Evolutionary conservation across 139 green algal species (phyloP), one percentile per base, ranked within the genome.

Genomic region (Monoraphidium neglectum): DNA sequence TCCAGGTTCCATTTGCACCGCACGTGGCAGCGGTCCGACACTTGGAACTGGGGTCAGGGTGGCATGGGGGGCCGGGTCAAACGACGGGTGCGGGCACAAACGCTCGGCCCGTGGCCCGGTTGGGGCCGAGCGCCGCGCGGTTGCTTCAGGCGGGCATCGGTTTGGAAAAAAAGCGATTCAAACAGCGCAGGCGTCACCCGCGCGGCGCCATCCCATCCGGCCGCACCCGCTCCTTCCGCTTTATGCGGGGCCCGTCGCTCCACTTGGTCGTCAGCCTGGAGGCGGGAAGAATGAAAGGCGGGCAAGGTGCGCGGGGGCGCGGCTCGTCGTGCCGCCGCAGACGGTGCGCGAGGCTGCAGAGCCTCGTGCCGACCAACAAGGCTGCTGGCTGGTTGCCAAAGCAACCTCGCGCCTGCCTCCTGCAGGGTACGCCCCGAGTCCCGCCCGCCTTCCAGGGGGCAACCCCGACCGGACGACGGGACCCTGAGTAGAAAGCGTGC

Each of bases 1-100:
- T 87, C 82, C 57, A 90, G 61, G 77, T 86, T 85, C 85, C 85
- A 90, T 38, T 87, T 86, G 62, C 64, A 70, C 0, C 82, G 79
- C 30, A 87, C n/a, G 62, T 82, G 40, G 57, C 79, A 54, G 35
- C 57, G n/a, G 16, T 81, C 59, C 2, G 53, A 66, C 23, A 86
- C 40, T 10, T 82, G 63, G 43, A 70, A 83, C 84, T 89, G 80
- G 66, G 80, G 5, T 30, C 61, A 72, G 33, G 8, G 1, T 32
- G 38, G 63, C 35, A 33, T 8, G 37, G 33, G 53, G 63, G 37
- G 6, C 12, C 24, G 13, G 33, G 62, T 32, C 56, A 5, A 68
- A 63, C 24, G 63, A 37, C 30, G 37, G 53, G 24, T 33, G 2
- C 56, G 56, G 21, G 33, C 38, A 57, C 30, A 37, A 33, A 53